Conservation (phyloP, 1,139 yeast genomes). For the Geotrichum reessii region DNA sequence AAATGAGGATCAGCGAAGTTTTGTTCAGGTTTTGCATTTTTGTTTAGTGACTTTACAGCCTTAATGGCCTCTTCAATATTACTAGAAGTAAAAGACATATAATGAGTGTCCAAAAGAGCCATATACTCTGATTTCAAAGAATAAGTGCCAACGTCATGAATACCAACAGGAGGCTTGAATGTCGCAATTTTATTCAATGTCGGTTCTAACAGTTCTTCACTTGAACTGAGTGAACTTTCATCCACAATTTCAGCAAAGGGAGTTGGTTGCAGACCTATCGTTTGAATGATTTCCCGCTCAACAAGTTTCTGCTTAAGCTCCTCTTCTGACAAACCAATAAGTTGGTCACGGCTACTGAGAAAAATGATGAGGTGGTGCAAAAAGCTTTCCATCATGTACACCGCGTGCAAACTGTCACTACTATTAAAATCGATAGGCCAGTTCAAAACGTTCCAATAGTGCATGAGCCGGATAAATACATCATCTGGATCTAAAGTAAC, state of each 20-base stretch:
- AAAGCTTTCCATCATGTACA: constrained; percentile 80
- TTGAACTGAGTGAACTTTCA: constrained; percentile 45
- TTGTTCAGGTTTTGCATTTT: constrained; percentile 27
- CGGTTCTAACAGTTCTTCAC: constrained; percentile 67
- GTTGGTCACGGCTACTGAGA: constrained; percentile 59
- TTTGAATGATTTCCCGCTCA: constrained; percentile 67
- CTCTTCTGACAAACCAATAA: constrained; percentile 46
- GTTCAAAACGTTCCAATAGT: constrained; percentile 65
- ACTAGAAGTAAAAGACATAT: constrained; percentile 69
- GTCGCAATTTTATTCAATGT: constrained; percentile 55
- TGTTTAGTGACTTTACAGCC: constrained; percentile 41
- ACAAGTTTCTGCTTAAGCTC: constrained; percentile 50
- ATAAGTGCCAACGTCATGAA: constrained; percentile 65
- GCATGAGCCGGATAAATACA: constrained; percentile 54
- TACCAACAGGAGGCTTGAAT: constrained; percentile 58
- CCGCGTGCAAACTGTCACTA: constrained; percentile 32
- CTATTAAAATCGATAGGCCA: constrained; percentile 32
- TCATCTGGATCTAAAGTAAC: constrained; percentile 52
- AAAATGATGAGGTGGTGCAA: constrained; percentile 62
- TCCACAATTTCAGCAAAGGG: constrained; percentile 65
- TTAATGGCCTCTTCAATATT: constrained; percentile 70
- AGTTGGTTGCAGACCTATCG: constrained; percentile 63
- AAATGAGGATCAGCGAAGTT: constrained; percentile 35
- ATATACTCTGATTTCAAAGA: constrained; percentile 54
- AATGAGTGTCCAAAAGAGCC: constrained; percentile 67